Evolutionary conservation across 768 basidiomycete species (phyloP), one percentile per base, ranked within the genome.

Genomic region (Boletellus ananiceps): DNA sequence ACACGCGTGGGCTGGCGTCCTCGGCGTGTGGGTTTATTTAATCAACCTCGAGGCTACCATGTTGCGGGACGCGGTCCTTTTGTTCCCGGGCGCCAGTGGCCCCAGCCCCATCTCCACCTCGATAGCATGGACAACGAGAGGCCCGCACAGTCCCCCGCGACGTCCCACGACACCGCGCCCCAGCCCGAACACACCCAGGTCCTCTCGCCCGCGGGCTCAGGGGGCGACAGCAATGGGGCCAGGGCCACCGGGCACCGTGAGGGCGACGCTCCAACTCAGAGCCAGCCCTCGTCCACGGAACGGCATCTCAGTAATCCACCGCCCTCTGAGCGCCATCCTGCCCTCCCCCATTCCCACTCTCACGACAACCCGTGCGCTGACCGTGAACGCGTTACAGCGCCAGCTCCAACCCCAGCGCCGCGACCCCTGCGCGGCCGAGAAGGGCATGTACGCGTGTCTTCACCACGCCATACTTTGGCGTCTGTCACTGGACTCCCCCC

Each of bases 111-210:
- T 37, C 36, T 13, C 44, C 33, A n/a, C 46, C 32, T 35, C 31
- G 19, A 41, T 13, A 44, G 6, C 31, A 65, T 65, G 63, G 56
- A 65, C 40, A 40, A 13, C 12, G 48, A 38, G 2, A 55, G 16
- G 38, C 21, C 38, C 8, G 27, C 40, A 5, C 53, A 27, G 13
- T 5, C 32, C 2, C 36, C 47, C 19, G 36, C 19, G 2, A n/a
- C 21, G 7, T 39, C 25, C 36, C 38, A 44, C 40, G 29, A 21
- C 9, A 2, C 21, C 27, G 21, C n/a, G 9, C 4, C 29, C 5
- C 47, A 31, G 14, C 36, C 51, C 0, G 63, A 57, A 18, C 50
- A 18, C 12, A 13, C 42, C 15, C 56, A 46, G 14, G n/a, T 37
- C 32, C 2, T 25, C 16, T 33, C 39, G 9, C 12, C 13, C 23